Base-by-base conservation (phyloP, 1,284 basidiomycete species). In the Sphaerobolus stellatus region DNA sequence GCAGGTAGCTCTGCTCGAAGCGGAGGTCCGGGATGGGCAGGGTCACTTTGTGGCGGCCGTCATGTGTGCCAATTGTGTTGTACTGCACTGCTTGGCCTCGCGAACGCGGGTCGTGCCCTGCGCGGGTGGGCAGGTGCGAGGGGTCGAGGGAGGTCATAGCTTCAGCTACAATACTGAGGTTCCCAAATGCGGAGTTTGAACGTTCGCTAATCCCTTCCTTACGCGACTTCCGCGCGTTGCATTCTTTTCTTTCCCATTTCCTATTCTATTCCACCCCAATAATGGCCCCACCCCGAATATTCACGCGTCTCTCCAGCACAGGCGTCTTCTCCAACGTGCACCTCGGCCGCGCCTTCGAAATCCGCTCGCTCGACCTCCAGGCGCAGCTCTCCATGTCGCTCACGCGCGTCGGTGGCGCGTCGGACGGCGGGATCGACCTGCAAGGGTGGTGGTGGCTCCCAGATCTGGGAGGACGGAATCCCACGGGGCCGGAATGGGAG, bases 371-470 rank as follows among this genome's bases (percentile, higher is more conserved):
- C 22, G 65, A 68, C 5, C 66, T 91, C 4, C 78, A 94, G 2
- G 79, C 82, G 1, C 71, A 82, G 54, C 73, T 95, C 33, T 89
- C 88, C 44, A 96, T 96, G 92, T 77, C 83, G 1, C 77, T 96
- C 5, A 57, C 66, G 14, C 80, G 81, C 47, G 84, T 94, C 16
- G 94, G 94, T 1, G 92, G 94, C 16, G 83, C 78, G 58, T 79
- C 83, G 14, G 94, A 96, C 68, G 89, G 91, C 7, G 94, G 94
- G 0, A 75, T 96, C 44, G 94, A 97, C 70, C 74, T 96, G n/a
- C 71, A 86, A 44, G 94, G 94, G 2, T 95, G 91, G 90, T 96
- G 94, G 94, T 90, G 86, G 83, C 73, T 94, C 2, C 90, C 91
- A n/a, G n/a, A n/a, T n/a, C n/a, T n/a, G n/a, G n/a, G n/a, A n/a